A percentile compares a stretch with the other conserved stretches of the same genome.
Conservation (phyloP, 1,284 basidiomycete species). For the Apiotrichum sp. region DNA sequence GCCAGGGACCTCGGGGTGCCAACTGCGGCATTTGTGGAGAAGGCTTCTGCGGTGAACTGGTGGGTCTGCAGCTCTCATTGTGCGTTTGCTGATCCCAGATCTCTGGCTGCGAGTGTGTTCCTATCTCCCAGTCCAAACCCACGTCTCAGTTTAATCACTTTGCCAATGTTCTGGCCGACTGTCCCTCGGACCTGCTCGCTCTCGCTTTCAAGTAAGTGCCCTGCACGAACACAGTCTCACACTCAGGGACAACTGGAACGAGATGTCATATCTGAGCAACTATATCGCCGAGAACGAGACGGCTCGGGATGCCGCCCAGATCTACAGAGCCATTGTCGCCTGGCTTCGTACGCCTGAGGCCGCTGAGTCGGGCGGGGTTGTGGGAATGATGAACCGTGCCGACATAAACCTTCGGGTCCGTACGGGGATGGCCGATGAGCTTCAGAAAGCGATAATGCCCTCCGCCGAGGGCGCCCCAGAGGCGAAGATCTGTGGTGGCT, state of each 20-base stretch:
- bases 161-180: conserved; percentile 16
- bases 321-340: conserved; percentile 13
- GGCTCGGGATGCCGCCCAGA: neutral
- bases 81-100: no score
- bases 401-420: conserved; percentile 20
- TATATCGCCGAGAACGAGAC: conserved; percentile 6
- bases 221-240: neutral
- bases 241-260: conserved; percentile 22
- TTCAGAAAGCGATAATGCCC: conserved; percentile 16
- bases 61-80: no score
- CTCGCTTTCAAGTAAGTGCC: conserved; percentile 18
- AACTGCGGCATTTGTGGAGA: conserved; percentile 22
- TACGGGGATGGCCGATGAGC: conserved; percentile 19
- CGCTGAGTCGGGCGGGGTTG: conserved; percentile 14
- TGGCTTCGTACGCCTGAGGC: conserved; percentile 19
- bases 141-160: conserved; percentile 10
- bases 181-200: conserved; percentile 18
- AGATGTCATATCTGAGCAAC: conserved; percentile 17
- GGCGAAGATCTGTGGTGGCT: conserved; percentile 17
- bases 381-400: conserved; percentile 20
- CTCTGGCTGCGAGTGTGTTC: conserved; percentile 11
- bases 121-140: conserved; percentile 13
- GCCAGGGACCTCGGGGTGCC: conserved; percentile 9
- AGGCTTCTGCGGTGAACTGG: conserved; percentile 13
- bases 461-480: conserved; percentile 6